Base-by-base conservation (phyloP, 495 filamentous ascomycete genomes). In the Zalerion maritima region DNA sequence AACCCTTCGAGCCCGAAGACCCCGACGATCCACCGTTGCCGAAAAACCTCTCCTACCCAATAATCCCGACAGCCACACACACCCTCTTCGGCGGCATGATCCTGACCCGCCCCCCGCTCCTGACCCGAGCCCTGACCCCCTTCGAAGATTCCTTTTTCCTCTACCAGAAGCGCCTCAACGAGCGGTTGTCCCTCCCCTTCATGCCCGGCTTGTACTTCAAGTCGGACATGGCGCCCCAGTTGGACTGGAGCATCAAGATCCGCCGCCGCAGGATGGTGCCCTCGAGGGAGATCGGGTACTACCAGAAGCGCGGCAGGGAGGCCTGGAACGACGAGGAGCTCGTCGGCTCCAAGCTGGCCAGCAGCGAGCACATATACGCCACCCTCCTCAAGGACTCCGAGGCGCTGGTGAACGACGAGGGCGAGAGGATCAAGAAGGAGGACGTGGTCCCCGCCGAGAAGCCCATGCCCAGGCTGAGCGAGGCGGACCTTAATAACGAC, bases 141-240 rank as follows among this genome's bases (percentile, higher is more conserved):
- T 96, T 99, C 54, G 89, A 99, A 55, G 77, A 82, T 50, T 64
- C 86, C 29, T 94, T 70, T 60, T 89, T 75, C 62, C 81, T 96
- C 52, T 99, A 99, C 62, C 89, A 99, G 58, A 81, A 82, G 36
- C 84, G 89, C 8, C 67, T 99, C 30, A 93, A 99, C 55, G 89
- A 99, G 60, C 83, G 89, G 7, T 64, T 94, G 18, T 71, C 73
- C 7, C 65, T 87, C 6, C 86, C 87, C 2, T 99, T 99, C 60
- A 79, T 77, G 11, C 71, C 78, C 29, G 84, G 81, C 50, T 89
- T 94, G 57, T 99, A 92, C 68, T 92, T 84, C 77, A 92, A 91
- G 64, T 76, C 75, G 38, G 83, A 78, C 42, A 91, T 86, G 0
- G 75, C 83, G 0, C 60, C 69, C 4, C 82, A 92, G 41, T 59